Percentiles rank a stretch among this genome's conserved stretches.
Conservation (phyloP, 2,329 filamentous ascomycete genomes). For the Colletotrichum siamense region DNA sequence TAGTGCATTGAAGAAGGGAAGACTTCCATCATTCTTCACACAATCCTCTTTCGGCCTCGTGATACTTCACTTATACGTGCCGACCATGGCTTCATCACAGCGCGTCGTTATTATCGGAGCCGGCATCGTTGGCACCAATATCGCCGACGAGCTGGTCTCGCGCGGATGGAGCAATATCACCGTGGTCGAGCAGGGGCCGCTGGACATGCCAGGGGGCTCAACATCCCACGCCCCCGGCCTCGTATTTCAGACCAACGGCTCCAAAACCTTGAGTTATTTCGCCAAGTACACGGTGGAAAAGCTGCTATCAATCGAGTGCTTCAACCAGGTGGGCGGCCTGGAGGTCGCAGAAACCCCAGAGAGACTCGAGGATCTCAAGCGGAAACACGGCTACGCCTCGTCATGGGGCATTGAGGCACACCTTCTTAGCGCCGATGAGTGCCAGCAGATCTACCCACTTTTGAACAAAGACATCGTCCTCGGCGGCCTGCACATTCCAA, state of each 20-base stretch:
- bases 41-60: not conserved
- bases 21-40: not conserved
- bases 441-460: conserved; percentile 57
- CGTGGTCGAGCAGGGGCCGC: conserved; percentile 67
- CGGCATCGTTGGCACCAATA: conserved; percentile 68
- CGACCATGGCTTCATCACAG: conserved; percentile 38
- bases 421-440: conserved; percentile 58
- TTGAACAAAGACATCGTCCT: conserved; percentile 59
- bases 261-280: conserved; percentile 62
- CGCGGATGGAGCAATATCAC: conserved; percentile 70
- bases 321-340: conserved; percentile 68
- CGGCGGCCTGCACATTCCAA: conserved; percentile 65
- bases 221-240: conserved; percentile 70
- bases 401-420: conserved; percentile 66
- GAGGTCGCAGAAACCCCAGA: conserved; percentile 67
- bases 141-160: conserved; percentile 67
- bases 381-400: conserved; percentile 64
- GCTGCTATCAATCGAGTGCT: conserved; percentile 60
- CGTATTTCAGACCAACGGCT: conserved; percentile 67
- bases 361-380: conserved; percentile 64
- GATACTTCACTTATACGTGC: not conserved
- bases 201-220: conserved; percentile 68
- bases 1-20: not conserved
- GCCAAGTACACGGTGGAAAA: conserved; percentile 69
- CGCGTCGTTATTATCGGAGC: conserved; percentile 66